These are phyloP conservation scores for Acrocalymma vagum DNA, from an alignment of 2,329 filamentous ascomycete species.

Conservation along the genomic window DNA sequence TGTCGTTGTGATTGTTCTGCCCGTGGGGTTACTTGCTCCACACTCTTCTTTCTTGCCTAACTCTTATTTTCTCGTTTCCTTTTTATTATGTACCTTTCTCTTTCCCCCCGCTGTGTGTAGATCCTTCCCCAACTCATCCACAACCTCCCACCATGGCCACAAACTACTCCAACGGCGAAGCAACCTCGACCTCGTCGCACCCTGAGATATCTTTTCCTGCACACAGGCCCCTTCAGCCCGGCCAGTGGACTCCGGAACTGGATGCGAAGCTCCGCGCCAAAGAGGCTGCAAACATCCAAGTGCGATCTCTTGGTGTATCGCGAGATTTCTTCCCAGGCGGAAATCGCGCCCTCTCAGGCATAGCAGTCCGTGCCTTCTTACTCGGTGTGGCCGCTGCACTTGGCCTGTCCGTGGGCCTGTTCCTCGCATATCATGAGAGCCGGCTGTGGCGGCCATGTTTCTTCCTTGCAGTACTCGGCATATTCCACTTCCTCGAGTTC, in stretches of 20 bases:
- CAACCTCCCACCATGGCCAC: constrained; percentile 25
- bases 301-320: constrained; percentile 25
- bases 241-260: constrained; percentile 34
- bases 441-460: constrained; percentile 67
- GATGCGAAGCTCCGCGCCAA: constrained; percentile 35
- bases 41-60: constrained; percentile 3
- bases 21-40: constrained; percentile 3
- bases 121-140: neutral
- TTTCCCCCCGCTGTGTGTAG: neutral
- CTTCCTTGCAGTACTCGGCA: constrained; percentile 73
- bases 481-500: constrained; percentile 98
- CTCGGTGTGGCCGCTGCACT: constrained; percentile 50
- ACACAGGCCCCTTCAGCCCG: constrained; percentile 31
- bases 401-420: constrained; percentile 39
- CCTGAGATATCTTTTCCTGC: constrained; percentile 41
- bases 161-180: constrained; percentile 33
- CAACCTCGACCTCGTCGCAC: constrained; percentile 27
- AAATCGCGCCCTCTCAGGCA: constrained; percentile 56
- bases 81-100: constrained; percentile 8
- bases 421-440: constrained; percentile 40
- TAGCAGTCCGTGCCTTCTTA: constrained; percentile 56
- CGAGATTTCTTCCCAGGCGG: constrained; percentile 51
- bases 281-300: constrained; percentile 28
- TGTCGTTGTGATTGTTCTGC: no score
- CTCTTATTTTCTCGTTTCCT: constrained; percentile 1